Conservation (phyloP, 106 monocot genomes). For the Phalaenopsis aphrodite region DNA sequence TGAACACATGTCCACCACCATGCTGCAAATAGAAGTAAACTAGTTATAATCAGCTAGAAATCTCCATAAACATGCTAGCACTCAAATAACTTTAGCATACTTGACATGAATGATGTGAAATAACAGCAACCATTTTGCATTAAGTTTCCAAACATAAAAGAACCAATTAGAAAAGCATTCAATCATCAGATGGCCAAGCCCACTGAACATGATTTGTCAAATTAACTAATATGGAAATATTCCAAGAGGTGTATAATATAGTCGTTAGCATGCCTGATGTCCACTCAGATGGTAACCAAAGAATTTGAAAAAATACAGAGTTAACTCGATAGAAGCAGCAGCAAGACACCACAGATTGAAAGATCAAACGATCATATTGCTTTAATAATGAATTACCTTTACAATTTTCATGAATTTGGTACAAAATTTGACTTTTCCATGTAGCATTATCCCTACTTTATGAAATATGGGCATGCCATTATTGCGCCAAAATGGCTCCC, state of each 20-base stretch:
- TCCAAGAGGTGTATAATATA: neutral
- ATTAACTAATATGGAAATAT: neutral
- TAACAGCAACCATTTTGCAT: no score
- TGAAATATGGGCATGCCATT: slow-evolving; percentile 39
- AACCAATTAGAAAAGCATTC: no score
- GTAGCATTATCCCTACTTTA: slow-evolving; percentile 41
- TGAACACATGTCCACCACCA: slow-evolving; percentile 69
- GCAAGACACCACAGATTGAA: neutral
- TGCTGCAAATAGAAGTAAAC: slow-evolving; percentile 36
- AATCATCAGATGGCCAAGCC: no score
- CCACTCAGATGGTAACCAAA: neutral
- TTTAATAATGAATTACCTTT: slow-evolving; percentile 35
- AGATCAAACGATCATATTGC: neutral
- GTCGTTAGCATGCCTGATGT: neutral
- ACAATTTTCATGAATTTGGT: slow-evolving; percentile 58
- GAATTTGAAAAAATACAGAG: neutral
- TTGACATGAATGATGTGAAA: no score
- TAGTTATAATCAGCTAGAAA: neutral
- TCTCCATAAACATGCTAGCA: no score
- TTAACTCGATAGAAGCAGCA: neutral
- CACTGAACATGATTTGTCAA: neutral
- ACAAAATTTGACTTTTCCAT: slow-evolving; percentile 61
- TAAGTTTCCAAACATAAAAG: no score
- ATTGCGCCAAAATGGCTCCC: slow-evolving; percentile 16
- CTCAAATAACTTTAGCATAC: no score